Evolutionary conservation across 1,284 basidiomycete genomes (phyloP), one percentile per base, ranked within the genome.

Genomic region (Marasmius fiardii): DNA sequence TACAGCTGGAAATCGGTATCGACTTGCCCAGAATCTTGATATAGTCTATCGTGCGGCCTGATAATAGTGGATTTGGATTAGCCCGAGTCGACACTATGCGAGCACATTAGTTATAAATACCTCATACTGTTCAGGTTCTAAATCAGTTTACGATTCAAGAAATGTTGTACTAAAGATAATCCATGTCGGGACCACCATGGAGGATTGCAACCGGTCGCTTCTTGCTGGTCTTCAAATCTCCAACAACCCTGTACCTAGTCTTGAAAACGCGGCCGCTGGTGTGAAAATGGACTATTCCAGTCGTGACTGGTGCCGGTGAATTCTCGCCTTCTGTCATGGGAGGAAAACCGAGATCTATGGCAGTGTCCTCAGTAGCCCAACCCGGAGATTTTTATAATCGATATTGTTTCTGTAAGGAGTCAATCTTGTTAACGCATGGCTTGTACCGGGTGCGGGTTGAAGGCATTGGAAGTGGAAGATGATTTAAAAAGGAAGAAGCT

Each of bases 231-330:
- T 57, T 43, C 21, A 60, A 39, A 26, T 58, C 56, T 23, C 58
- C 58, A 33, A 51, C 41, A 31, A 57, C 48, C 45, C 52, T 57
- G 53, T 55, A 60, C 53, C 53, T 58, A 8, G 58, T 60, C 31
- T 57, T 24, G 52, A 53, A 47, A 16, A 43, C 41, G 21, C 41
- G 41, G 20, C 33, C 52, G 23, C 52, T 43, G 11, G 23, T 31
- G 20, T 34, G 23, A 24, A 53, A 53, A 34, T 53, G 43, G 20
- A 53, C 43, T 3, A 43, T 53, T n/a, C 52, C 52, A 3, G 47
- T 49, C 1, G 47, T 49, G n/a, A 49, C 33, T 31, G 47, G 47
- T 28, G n/a, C 47, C 16, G 47, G 47, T 28, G n/a, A 24, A 41
- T 14, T 16, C 39, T 31, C 28, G 28, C 28, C 10, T 31, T 31